Conservation (phyloP, 192 early-diverging fungal species). For the Rhizophagus prolifer region DNA sequence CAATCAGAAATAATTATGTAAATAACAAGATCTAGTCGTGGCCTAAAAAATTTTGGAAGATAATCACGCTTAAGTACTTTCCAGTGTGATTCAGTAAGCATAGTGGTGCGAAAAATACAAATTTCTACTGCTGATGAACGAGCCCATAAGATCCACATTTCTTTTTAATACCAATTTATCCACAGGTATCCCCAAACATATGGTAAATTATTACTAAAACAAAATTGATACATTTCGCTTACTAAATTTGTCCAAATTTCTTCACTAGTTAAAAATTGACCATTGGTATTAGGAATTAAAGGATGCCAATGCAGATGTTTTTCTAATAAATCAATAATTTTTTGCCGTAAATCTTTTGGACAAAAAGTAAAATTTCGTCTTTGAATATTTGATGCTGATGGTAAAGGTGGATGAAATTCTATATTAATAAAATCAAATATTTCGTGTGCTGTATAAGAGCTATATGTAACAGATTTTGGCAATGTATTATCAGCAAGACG, state of each 20-base stretch:
- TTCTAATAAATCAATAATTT: not conserved
- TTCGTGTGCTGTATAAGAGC: not conserved
- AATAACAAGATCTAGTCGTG: not conserved
- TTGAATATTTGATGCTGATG: not conserved
- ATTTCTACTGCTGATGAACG: not conserved
- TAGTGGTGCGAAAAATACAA: not conserved
- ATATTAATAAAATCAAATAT: slow-evolving; percentile 5
- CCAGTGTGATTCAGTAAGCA: not conserved
- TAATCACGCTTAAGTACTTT: slow-evolving; percentile 12
- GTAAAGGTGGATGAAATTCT: not conserved
- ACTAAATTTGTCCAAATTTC: not conserved
- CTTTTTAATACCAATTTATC: not conserved
- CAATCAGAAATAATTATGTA: not conserved
- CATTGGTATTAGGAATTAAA: not conserved
- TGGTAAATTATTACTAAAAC: not conserved
- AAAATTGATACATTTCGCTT: not conserved
- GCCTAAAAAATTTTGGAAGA: not conserved
- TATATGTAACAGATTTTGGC: not conserved
- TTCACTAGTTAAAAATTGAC: not conserved
- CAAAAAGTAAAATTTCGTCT: not conserved
- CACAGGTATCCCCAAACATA: not conserved
- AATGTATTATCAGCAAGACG: not conserved
- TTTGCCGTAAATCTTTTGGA: not conserved
- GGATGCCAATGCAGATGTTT: not conserved
- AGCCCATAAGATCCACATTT: not conserved